Conservation (phyloP, 2,329 filamentous ascomycete species). For the Pseudogymnoascus sp. region DNA sequence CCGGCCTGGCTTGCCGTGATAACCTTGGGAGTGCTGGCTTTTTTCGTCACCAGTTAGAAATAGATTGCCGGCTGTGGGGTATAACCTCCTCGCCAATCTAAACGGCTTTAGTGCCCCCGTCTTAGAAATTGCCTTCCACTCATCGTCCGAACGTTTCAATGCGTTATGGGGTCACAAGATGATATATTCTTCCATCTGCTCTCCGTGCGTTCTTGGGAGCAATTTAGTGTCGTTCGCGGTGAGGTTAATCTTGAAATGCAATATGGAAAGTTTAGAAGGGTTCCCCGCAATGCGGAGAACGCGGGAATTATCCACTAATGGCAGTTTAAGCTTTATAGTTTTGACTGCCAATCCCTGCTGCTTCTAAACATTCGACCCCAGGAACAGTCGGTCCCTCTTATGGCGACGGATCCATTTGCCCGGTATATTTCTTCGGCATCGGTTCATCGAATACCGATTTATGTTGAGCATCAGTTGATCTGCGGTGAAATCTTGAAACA, state of each 20-base stretch:
- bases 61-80: neutral
- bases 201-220: neutral
- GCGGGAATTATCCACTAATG: constrained; percentile 1
- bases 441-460: neutral
- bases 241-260: neutral
- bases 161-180: neutral
- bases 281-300: constrained; percentile 1
- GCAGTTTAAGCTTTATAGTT: constrained; percentile 9
- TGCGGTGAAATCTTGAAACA: neutral
- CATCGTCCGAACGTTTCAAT: neutral
- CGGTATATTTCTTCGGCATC: neutral
- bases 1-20: neutral
- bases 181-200: neutral
- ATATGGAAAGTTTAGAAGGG: neutral
- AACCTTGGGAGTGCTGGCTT: neutral
- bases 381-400: neutral
- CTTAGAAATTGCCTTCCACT: neutral
- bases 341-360: constrained; percentile 3
- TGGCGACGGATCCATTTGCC: neutral
- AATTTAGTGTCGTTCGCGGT: neutral
- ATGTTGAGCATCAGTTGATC: neutral
- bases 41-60: neutral
- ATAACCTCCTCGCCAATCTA: constrained; percentile 4
- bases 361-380: neutral
- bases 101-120: neutral